phyloP scores from a whole-genome alignment of 345 rosid species.

The Pistacia integerrima region DNA sequence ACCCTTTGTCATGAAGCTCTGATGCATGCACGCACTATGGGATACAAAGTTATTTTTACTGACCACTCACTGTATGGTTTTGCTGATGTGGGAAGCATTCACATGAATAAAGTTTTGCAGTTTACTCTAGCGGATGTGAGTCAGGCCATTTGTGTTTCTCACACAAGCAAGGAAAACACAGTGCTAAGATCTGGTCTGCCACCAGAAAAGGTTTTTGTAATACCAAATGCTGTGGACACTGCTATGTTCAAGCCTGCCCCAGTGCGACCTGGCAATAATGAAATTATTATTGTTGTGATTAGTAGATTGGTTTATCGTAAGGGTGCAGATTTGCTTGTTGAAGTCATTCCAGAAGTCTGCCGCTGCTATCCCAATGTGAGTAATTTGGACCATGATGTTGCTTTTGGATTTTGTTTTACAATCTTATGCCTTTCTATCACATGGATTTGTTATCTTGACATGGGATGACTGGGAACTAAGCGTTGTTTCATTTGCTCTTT shows the following conservation, averaged over 20 bases:
- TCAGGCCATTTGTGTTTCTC: constrained; percentile 95
- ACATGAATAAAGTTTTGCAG: constrained; percentile 96
- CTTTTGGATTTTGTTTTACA: constrained; percentile 4
- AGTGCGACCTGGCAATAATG: constrained; percentile 50
- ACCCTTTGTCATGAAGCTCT: constrained; percentile 95
- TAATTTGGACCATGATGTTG: constrained; percentile 11
- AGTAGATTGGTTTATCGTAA: constrained; percentile 95
- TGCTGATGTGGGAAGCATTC: constrained; percentile 94
- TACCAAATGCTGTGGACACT: constrained; percentile 98
- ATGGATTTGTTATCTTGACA: constrained; percentile 1
- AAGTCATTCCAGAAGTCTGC: constrained; percentile 93
- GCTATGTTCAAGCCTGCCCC: constrained; percentile 91
- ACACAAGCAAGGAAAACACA: constrained; percentile 95
- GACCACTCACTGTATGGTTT: constrained; percentile 95
- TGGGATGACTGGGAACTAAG: background rate
- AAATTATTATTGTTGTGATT: constrained; percentile 82
- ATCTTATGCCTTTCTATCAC: background rate
- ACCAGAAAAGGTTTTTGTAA: constrained; percentile 79
- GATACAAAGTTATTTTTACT: constrained; percentile 86
- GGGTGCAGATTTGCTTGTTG: constrained; percentile 95
- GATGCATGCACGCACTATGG: constrained; percentile 95
- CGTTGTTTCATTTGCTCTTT: background rate
- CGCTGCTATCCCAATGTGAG: constrained; percentile 75
- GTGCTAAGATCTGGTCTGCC: constrained; percentile 87
- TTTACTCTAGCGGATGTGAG: constrained; percentile 94